A percentile compares a stretch with the other conserved stretches of the same genome.
These are phyloP conservation scores for Syncephalastrum sp. DNA, from an alignment of 371 early-diverging fungal species.

Conservation along the genomic window DNA sequence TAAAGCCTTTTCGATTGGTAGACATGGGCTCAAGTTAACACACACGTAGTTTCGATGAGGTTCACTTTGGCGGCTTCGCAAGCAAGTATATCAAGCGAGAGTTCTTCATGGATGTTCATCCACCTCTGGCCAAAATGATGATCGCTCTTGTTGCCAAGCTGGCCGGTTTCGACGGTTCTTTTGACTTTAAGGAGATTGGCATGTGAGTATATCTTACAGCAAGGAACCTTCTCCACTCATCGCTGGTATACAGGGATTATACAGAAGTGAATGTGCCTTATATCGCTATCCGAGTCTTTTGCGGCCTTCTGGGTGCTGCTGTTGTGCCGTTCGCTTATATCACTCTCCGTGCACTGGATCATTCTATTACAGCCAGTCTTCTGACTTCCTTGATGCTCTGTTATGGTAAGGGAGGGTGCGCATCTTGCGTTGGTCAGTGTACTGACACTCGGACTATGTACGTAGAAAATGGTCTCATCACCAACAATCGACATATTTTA, in stretches of 20 bases:
- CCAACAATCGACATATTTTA: background rate
- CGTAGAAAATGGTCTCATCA: background rate
- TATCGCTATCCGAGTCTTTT: constrained; percentile 12
- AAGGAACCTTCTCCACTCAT: background rate
- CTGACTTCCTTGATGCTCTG: constrained; percentile 13
- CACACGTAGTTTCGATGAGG: constrained; percentile 79
- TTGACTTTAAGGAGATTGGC: constrained; percentile 82
- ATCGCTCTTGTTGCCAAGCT: constrained; percentile 73
- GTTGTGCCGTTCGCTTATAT: constrained; percentile 15
- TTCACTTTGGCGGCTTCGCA: constrained; percentile 60
- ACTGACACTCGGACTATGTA: background rate
- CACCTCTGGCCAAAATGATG: constrained; percentile 82
- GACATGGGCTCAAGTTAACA: background rate
- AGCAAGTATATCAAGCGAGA: too few species aligned
- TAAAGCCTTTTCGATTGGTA: constrained; percentile 1
- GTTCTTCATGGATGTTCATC: constrained; percentile 63
- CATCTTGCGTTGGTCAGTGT: background rate
- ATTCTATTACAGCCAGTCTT: constrained; percentile 5
- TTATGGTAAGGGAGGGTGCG: constrained; percentile 8
- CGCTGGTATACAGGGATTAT: constrained; percentile 6
- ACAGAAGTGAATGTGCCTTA: constrained; percentile 10
- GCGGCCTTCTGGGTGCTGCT: constrained; percentile 9
- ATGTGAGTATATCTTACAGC: constrained; percentile 28
- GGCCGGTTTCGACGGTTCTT: constrained; percentile 78
- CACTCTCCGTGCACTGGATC: constrained; percentile 10